These are phyloP conservation scores for Pseudopithomyces maydicus DNA, from an alignment of 2,329 filamentous ascomycete species.

Conservation along the genomic window DNA sequence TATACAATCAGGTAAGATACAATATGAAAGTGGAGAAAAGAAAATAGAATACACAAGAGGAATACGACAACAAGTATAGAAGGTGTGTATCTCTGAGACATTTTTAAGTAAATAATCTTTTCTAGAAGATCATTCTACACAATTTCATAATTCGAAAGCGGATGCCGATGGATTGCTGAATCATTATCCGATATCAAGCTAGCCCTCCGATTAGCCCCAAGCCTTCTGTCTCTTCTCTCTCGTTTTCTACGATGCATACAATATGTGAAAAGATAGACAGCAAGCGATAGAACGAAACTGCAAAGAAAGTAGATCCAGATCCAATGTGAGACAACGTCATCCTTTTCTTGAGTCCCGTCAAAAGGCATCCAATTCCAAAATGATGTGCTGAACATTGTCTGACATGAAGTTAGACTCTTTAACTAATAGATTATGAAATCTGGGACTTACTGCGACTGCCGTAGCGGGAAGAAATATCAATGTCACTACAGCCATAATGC, in stretches of 20 bases:
- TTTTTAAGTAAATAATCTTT: no score
- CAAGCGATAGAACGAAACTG: neutral
- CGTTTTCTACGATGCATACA: neutral
- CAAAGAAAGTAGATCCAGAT: neutral
- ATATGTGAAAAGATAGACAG: neutral
- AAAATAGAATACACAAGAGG: no score
- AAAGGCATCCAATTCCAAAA: neutral
- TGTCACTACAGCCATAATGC: neutral
- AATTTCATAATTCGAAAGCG: no score
- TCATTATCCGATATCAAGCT: neutral
- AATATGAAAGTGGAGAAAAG: no score
- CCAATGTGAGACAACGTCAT: neutral
- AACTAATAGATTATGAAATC: no score
- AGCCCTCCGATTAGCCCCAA: neutral
- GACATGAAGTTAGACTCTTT: neutral
- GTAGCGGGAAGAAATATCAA: neutral
- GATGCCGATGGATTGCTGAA: neutral
- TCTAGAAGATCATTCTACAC: no score
- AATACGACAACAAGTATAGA: no score
- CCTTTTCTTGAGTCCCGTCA: neutral
- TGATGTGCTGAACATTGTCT: constrained; percentile 1
- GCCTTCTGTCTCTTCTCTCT: neutral
- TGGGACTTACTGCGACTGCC: neutral
- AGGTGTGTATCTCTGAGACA: no score
- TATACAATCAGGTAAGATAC: no score